phyloP scores from a whole-genome alignment of 352 stramenopile genomes.

The Pythium guiyangense region DNA sequence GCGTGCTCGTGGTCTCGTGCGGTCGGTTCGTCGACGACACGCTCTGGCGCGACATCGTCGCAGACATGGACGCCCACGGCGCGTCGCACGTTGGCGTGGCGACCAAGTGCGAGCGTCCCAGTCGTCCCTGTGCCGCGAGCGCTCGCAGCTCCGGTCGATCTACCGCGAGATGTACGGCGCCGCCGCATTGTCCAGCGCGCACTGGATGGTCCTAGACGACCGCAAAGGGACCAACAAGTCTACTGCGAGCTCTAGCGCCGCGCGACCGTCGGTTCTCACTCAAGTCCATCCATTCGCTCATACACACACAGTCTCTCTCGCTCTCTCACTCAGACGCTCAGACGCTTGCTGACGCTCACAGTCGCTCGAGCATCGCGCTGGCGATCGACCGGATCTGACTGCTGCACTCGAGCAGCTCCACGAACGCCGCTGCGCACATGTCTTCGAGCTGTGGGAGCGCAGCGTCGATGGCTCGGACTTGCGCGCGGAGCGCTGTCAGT shows the following conservation, averaged over 20 bases:
- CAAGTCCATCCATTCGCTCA: no score
- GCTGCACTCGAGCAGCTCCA: no score
- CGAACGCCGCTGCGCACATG: no score
- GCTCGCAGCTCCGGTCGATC: constrained; percentile 36
- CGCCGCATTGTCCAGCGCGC: constrained; percentile 38
- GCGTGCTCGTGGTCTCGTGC: constrained; percentile 47
- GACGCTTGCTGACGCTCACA: no score
- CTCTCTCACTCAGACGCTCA: no score
- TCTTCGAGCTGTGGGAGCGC: no score
- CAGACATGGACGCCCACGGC: constrained; percentile 26
- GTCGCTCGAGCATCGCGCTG: no score
- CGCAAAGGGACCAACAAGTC: constrained; percentile 73
- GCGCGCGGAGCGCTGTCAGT: no score
- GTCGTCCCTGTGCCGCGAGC: constrained; percentile 16
- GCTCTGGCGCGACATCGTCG: constrained; percentile 32
- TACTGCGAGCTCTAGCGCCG: constrained; percentile 69
- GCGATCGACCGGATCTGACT: no score
- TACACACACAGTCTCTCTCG: no score
- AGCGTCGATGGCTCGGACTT: no score
- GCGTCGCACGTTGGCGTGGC: constrained; percentile 41
- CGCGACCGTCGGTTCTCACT: constrained; percentile 26
- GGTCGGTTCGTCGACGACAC: constrained; percentile 59
- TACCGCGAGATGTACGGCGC: constrained; percentile 57
- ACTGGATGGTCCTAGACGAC: constrained; percentile 80
- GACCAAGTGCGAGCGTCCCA: constrained; percentile 45